A percentile compares a stretch with the other conserved stretches of the same genome.
These are phyloP conservation scores for Dysphania ambrosioides DNA, from an alignment of 148 eudicot genomes.

Conservation along the genomic window DNA sequence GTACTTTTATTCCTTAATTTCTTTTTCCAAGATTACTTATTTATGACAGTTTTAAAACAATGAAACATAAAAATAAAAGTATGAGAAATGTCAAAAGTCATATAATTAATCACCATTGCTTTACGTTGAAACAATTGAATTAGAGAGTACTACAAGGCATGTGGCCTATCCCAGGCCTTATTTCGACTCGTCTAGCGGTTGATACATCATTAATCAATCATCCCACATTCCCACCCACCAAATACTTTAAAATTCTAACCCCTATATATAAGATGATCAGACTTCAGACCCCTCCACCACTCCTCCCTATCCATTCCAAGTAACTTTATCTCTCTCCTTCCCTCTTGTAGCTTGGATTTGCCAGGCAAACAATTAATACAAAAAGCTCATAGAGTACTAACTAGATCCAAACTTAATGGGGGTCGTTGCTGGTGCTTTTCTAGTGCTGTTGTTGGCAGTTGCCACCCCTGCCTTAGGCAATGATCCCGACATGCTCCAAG, in stretches of 20 bases:
- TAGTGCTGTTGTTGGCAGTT: constrained; percentile 7
- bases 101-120: neutral
- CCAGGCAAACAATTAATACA: too few relatives aligned
- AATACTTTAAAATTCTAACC: neutral
- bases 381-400: neutral
- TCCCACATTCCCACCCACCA: neutral
- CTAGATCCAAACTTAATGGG: neutral
- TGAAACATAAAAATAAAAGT: neutral
- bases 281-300: too few relatives aligned
- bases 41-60: too few relatives aligned
- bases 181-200: constrained; percentile 3
- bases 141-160: neutral
- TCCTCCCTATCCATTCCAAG: neutral
- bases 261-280: neutral
- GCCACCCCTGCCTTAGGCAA: constrained; percentile 10
- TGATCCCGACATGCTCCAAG: constrained; percentile 28
- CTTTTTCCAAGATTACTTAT: too few relatives aligned
- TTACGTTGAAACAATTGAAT: constrained; percentile 13
- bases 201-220: constrained; percentile 19
- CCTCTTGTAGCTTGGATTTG: neutral
- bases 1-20: too few relatives aligned
- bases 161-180: neutral
- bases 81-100: neutral
- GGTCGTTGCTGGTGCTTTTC: neutral
- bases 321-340: neutral